phyloP scores from a whole-genome alignment of 2,329 filamentous ascomycete genomes.

The Neofusicoccum laricinum region DNA sequence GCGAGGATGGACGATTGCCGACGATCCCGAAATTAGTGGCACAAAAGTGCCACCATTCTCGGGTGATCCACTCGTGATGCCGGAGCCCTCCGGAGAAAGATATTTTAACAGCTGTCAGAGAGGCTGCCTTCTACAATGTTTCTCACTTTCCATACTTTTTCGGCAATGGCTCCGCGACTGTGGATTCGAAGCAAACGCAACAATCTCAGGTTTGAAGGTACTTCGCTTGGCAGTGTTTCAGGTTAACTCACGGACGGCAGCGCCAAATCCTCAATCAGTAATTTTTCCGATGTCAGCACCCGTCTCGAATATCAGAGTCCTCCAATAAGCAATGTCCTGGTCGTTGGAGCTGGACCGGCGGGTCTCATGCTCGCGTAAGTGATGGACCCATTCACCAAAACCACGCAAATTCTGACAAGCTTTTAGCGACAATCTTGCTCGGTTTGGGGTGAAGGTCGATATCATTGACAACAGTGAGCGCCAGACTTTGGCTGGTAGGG shows the following conservation, averaged over 20 bases:
- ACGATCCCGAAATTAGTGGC: too few species aligned
- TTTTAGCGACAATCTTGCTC: slow-evolving; percentile 53
- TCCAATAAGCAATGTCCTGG: slow-evolving; percentile 37
- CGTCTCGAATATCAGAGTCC: slow-evolving; percentile 1
- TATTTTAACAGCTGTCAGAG: too few species aligned
- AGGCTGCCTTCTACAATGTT: too few species aligned
- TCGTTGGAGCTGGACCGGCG: slow-evolving; percentile 43
- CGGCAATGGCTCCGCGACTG: neutral
- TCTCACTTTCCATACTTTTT: too few species aligned
- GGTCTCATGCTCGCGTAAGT: slow-evolving; percentile 43
- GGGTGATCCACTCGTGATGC: too few species aligned
- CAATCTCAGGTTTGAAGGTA: neutral
- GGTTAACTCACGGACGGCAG: slow-evolving; percentile 26
- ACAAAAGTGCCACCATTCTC: too few species aligned
- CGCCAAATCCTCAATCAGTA: slow-evolving; percentile 16
- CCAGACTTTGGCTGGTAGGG: slow-evolving; percentile 64
- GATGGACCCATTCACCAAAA: neutral
- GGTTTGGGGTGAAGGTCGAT: slow-evolving; percentile 63
- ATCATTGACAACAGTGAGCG: slow-evolving; percentile 68
- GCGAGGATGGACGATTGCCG: too few species aligned
- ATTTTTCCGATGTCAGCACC: neutral
- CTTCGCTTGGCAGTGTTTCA: neutral
- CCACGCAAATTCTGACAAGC: slow-evolving; percentile 16
- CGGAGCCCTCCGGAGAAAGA: too few species aligned
- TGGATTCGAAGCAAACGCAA: neutral